Conservation (phyloP, 129 eudicot species). For the Pulicaria dysenterica region DNA sequence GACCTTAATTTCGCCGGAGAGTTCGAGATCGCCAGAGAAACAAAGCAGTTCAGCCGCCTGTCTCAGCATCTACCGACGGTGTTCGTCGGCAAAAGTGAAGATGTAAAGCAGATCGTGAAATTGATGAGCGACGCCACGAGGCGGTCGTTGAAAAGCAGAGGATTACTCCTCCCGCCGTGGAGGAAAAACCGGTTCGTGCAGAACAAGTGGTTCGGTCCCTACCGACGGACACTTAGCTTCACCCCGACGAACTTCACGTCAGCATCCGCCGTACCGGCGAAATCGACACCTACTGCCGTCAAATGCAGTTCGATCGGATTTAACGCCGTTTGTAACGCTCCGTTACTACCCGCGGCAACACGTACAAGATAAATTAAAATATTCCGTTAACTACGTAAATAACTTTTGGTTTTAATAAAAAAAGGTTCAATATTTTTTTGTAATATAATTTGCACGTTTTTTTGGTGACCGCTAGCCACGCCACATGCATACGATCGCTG, state of each 20-base stretch:
- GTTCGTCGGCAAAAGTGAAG: slow-evolving; percentile 60
- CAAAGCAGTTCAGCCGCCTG: slow-evolving; percentile 39
- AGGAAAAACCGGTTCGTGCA: slow-evolving; percentile 86
- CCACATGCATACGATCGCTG: background rate
- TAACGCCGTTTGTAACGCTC: slow-evolving; percentile 50
- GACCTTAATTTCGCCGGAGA: slow-evolving; percentile 62
- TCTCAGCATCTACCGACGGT: slow-evolving; percentile 41
- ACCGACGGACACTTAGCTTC: slow-evolving; percentile 60
- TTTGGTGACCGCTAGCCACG: background rate
- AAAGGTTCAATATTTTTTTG: background rate
- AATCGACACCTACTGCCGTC: slow-evolving; percentile 27
- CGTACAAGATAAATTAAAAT: slow-evolving; percentile 50
- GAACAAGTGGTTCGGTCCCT: slow-evolving; percentile 81
- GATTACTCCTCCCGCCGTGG: slow-evolving; percentile 80
- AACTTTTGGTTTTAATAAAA: slow-evolving; percentile 19
- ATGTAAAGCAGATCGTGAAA: slow-evolving; percentile 52
- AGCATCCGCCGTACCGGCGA: slow-evolving; percentile 10
- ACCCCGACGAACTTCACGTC: slow-evolving; percentile 28
- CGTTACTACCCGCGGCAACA: slow-evolving; percentile 48
- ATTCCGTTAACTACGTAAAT: slow-evolving; percentile 18
- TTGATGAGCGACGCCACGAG: slow-evolving; percentile 51
- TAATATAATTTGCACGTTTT: slow-evolving; percentile 17
- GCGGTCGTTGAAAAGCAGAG: slow-evolving; percentile 57
- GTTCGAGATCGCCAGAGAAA: slow-evolving; percentile 80
- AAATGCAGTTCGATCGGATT: slow-evolving; percentile 76